Evolutionary conservation across 345 rosid genomes (phyloP).

Genomic region (Gossypium ekmanianum): DNA sequence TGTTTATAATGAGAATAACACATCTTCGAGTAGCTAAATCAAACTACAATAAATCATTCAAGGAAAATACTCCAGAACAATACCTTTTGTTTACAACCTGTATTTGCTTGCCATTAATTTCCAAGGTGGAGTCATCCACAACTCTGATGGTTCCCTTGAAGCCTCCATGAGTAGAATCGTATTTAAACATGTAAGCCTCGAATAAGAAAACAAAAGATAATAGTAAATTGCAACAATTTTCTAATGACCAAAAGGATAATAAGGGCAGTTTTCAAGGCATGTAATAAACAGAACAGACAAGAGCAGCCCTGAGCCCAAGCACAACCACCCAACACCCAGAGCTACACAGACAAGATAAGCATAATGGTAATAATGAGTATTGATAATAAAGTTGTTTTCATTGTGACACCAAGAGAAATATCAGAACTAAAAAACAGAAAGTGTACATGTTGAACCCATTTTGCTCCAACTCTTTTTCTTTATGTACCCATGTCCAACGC

Average conservation of each 20-base stretch:
- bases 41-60: slow-evolving; percentile 1
- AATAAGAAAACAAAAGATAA: slow-evolving; percentile 10
- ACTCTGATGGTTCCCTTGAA: slow-evolving; percentile 70
- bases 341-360: background rate
- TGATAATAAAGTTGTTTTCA: background rate
- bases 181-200: slow-evolving; percentile 97
- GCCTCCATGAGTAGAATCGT: slow-evolving; percentile 94
- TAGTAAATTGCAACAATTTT: slow-evolving; percentile 5
- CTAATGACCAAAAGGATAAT: background rate
- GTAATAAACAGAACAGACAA: background rate
- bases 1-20: background rate
- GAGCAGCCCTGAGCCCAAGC: background rate
- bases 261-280: background rate
- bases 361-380: background rate
- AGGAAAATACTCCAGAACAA: slow-evolving; percentile 7
- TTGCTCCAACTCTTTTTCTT: no score
- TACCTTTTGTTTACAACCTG: slow-evolving; percentile 78
- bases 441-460: background rate
- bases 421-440: background rate
- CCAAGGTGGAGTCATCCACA: slow-evolving; percentile 76
- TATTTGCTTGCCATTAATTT: slow-evolving; percentile 81
- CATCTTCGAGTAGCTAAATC: background rate
- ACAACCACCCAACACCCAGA: background rate
- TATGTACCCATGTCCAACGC: no score
- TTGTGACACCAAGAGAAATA: background rate